phyloP scores from a whole-genome alignment of 108 stramenopile genomes.

The Cyclotella kingstonii region DNA sequence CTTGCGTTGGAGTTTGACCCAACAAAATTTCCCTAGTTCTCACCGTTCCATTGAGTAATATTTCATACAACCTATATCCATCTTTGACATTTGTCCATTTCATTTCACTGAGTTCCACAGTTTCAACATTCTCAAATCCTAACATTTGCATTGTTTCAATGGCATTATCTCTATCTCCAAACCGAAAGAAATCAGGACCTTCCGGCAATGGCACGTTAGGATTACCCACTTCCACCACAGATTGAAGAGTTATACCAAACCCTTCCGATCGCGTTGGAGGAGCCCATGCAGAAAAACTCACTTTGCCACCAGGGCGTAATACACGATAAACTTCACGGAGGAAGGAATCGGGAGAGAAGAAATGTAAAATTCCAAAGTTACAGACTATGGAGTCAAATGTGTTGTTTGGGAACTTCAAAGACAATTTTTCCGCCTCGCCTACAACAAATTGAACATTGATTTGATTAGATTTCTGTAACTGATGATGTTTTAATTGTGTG shows the following conservation, averaged over 20 bases:
- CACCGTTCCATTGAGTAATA: conserved; percentile 42
- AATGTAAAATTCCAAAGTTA: conserved; percentile 49
- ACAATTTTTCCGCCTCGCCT: conserved; percentile 38
- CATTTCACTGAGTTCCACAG: conserved; percentile 44
- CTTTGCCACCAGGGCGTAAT: conserved; percentile 42
- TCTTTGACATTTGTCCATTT: conserved; percentile 44
- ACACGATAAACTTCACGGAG: conserved; percentile 41
- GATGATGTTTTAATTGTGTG: conserved; percentile 20
- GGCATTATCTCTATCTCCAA: conserved; percentile 29
- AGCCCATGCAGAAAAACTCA: conserved; percentile 49
- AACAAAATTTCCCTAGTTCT: conserved; percentile 41
- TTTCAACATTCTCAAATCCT: conserved; percentile 36
- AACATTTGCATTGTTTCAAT: conserved; percentile 15
- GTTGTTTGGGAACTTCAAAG: conserved; percentile 31
- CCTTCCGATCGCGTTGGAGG: conserved; percentile 38
- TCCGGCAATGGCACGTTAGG: conserved; percentile 44
- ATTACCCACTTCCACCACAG: conserved; percentile 43
- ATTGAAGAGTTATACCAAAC: conserved; percentile 33
- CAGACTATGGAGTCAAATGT: conserved; percentile 42
- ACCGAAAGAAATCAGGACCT: conserved; percentile 51
- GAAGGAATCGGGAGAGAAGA: conserved; percentile 35
- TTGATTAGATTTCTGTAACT: conserved; percentile 4
- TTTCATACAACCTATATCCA: conserved; percentile 34
- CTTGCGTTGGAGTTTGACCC: conserved; percentile 33
- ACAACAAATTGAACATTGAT: conserved; percentile 40